A percentile compares a stretch with the other conserved stretches of the same genome.
Conservation (phyloP, 2,329 filamentous ascomycete species). For the Drechslerella stenobrocha region DNA sequence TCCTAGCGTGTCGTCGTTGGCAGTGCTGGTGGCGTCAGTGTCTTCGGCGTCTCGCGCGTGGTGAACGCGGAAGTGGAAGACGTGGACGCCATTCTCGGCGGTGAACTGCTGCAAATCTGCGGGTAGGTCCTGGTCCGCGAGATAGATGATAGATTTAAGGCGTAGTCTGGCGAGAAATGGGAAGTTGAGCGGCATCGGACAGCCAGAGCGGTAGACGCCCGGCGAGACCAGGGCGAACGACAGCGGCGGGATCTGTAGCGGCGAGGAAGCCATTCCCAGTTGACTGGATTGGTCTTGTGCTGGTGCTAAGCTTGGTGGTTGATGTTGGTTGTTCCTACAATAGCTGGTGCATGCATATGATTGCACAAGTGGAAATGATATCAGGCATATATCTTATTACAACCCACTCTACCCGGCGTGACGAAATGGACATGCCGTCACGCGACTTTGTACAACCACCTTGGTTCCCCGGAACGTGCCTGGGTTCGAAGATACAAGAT, state of each 20-base stretch:
- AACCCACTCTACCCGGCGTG: too few relatives aligned
- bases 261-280: conserved; percentile 2
- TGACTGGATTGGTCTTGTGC: neutral
- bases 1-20: neutral
- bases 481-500: too few relatives aligned
- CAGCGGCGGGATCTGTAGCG: conserved; percentile 50
- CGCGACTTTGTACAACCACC: too few relatives aligned
- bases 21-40: conserved; percentile 5
- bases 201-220: conserved; percentile 51
- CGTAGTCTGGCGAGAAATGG: conserved; percentile 51
- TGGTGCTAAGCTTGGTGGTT: neutral
- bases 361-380: too few relatives aligned
- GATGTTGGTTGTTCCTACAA: neutral
- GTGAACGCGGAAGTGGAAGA: conserved; percentile 44
- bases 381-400: too few relatives aligned
- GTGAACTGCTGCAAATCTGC: conserved; percentile 49
- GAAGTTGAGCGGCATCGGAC: conserved; percentile 52
- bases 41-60: conserved; percentile 20
- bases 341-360: too few relatives aligned
- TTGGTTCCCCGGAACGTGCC: too few relatives aligned
- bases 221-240: conserved; percentile 51
- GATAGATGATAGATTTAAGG: conserved; percentile 52
- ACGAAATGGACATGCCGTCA: too few relatives aligned
- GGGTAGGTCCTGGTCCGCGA: conserved; percentile 50
- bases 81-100: conserved; percentile 41